A percentile compares a stretch with the other conserved stretches of the same genome.
These are phyloP conservation scores for Chlamydomonas sphaeroides DNA, from an alignment of 139 green algal species.

Conservation along the genomic window DNA sequence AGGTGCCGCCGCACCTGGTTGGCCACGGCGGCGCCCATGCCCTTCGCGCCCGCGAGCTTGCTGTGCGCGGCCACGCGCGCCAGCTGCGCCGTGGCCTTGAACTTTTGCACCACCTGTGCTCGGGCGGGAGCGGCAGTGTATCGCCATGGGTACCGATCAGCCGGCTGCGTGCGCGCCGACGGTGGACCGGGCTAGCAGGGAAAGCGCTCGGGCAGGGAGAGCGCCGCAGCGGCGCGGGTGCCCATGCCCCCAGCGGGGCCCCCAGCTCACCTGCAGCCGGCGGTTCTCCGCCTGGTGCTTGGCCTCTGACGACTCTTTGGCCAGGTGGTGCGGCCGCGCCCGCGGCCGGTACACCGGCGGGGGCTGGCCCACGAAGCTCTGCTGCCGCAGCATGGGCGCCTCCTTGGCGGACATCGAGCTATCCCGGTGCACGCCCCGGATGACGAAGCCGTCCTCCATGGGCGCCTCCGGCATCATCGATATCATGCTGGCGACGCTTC, in stretches of 20 bases:
- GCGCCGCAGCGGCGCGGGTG: no score
- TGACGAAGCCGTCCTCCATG: conserved; percentile 37
- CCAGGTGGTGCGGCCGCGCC: background rate
- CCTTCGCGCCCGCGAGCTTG: background rate
- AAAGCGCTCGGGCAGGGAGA: no score
- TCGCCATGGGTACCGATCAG: no score
- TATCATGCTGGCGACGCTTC: no score
- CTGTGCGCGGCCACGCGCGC: conserved; percentile 13
- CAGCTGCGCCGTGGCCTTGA: background rate
- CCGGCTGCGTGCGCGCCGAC: no score
- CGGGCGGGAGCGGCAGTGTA: no score
- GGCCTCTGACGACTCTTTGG: background rate
- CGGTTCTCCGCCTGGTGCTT: background rate
- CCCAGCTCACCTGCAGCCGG: background rate
- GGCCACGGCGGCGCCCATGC: conserved; percentile 21
- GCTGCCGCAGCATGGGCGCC: background rate
- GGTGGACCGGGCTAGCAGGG: no score
- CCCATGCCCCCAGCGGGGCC: no score
- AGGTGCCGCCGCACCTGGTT: background rate
- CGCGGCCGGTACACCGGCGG: conserved; percentile 3
- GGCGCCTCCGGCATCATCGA: no score
- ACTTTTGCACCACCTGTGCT: background rate
- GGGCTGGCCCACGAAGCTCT: background rate
- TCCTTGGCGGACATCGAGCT: background rate
- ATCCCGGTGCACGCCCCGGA: conserved; percentile 13